Conservation (phyloP, 768 basidiomycete genomes). For the Pisolithus sp. region DNA sequence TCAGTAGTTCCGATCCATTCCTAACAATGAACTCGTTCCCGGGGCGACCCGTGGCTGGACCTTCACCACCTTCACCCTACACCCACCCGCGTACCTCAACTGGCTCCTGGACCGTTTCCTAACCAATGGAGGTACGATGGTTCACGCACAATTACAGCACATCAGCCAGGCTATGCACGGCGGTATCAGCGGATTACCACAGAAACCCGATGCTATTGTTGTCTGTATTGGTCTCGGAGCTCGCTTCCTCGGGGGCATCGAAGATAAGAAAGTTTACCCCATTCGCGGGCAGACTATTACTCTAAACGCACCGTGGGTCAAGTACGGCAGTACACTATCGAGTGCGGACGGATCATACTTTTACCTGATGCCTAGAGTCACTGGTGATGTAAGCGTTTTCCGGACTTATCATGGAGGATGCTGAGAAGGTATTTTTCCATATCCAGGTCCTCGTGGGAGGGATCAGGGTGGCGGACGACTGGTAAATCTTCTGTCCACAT, state of each 20-base stretch:
- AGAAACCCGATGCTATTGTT: conserved; percentile 40
- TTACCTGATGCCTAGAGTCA: conserved; percentile 33
- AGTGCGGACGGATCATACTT: conserved; percentile 24
- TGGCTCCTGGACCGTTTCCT: conserved; percentile 60
- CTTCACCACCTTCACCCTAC: conserved; percentile 66
- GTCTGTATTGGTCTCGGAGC: conserved; percentile 67
- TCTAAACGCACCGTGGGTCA: conserved; percentile 45
- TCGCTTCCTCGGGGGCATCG: conserved; percentile 44
- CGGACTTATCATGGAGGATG: too few relatives aligned
- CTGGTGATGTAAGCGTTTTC: conserved; percentile 33
- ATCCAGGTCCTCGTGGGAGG: conserved; percentile 54
- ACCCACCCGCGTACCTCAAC: conserved; percentile 54
- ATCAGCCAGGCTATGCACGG: conserved; percentile 66
- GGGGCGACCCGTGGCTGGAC: conserved; percentile 43
- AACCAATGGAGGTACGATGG: conserved; percentile 51
- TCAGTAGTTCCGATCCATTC: conserved; percentile 31
- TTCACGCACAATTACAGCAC: conserved; percentile 59
- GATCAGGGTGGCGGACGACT: conserved; percentile 52
- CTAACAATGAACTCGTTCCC: conserved; percentile 35
- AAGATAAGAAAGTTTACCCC: conserved; percentile 43
- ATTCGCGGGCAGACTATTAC: conserved; percentile 41
- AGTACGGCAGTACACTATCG: conserved; percentile 29
- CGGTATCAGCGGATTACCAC: conserved; percentile 23
- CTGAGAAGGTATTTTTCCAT: not conserved
- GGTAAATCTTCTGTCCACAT: conserved; percentile 30